These are phyloP conservation scores for Dioscorea dumetorum DNA, from an alignment of 106 monocot genomes.

Conservation along the genomic window DNA sequence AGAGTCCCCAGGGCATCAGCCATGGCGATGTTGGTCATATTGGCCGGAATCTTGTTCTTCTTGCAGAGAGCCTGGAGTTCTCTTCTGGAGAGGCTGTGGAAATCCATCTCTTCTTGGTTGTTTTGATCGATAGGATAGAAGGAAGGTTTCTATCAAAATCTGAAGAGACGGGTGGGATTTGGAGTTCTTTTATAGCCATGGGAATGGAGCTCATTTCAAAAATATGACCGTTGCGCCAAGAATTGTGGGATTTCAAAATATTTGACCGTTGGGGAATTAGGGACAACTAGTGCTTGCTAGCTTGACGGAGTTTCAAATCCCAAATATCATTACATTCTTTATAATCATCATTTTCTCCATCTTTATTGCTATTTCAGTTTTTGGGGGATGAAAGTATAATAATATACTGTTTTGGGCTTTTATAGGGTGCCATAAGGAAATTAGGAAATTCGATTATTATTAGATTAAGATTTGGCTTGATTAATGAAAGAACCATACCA, in stretches of 20 bases:
- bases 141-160: neutral
- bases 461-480: too few species aligned
- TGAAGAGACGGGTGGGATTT: neutral
- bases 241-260: neutral
- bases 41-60: constrained; percentile 82
- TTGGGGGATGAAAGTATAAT: too few species aligned
- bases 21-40: constrained; percentile 89
- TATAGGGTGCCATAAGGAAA: too few species aligned
- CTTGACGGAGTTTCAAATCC: too few species aligned
- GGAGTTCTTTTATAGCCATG: neutral
- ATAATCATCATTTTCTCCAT: too few species aligned
- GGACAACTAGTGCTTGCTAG: too few species aligned
- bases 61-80: constrained; percentile 92
- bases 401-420: too few species aligned
- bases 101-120: constrained; percentile 45
- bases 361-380: too few species aligned
- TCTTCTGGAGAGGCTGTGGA: constrained; percentile 59
- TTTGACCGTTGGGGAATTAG: constrained; percentile 1
- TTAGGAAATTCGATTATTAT: too few species aligned
- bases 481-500: too few species aligned
- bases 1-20: constrained; percentile 76
- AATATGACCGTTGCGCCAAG: constrained; percentile 4
- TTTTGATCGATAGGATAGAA: neutral
- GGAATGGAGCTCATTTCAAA: neutral
- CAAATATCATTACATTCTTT: too few species aligned